These are phyloP conservation scores for Rugonectria rugulosa DNA, from an alignment of 2,329 filamentous ascomycete genomes.

Conservation along the genomic window DNA sequence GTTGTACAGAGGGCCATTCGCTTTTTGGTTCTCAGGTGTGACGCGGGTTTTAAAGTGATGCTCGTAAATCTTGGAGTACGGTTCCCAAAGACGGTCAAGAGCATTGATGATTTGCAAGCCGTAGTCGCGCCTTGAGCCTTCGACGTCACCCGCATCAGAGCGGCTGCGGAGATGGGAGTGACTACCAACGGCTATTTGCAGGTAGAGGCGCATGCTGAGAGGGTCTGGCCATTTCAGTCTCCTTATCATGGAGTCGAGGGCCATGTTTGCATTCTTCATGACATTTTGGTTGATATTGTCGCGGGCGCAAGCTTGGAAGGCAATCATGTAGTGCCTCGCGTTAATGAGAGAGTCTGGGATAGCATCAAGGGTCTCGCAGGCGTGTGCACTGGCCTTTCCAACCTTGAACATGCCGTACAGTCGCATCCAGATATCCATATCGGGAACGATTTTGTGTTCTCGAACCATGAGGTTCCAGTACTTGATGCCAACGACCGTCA, in stretches of 20 bases:
- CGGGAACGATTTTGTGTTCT: conserved; percentile 70
- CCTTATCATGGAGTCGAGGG: conserved; percentile 70
- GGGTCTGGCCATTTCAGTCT: conserved; percentile 56
- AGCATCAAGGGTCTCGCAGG: conserved; percentile 64
- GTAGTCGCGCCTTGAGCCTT: conserved; percentile 51
- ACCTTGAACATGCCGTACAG: conserved; percentile 73
- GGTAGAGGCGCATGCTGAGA: conserved; percentile 60
- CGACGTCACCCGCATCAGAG: conserved; percentile 41
- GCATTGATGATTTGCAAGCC: conserved; percentile 60
- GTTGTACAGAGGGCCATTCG: conserved; percentile 42
- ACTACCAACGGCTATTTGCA: conserved; percentile 61
- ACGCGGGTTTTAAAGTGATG: conserved; percentile 45
- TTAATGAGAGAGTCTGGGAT: conserved; percentile 57
- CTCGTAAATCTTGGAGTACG: conserved; percentile 51
- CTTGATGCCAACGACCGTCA: conserved; percentile 66
- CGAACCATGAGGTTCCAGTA: conserved; percentile 82
- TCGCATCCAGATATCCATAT: conserved; percentile 72
- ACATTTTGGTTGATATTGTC: conserved; percentile 80
- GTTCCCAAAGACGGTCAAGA: conserved; percentile 59
- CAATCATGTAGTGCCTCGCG: conserved; percentile 71
- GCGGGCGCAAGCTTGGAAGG: conserved; percentile 75
- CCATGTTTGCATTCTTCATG: conserved; percentile 67
- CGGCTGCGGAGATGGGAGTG: conserved; percentile 49
- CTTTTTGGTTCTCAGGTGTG: conserved; percentile 33
- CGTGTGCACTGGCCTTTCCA: conserved; percentile 69